Percentiles rank a stretch among this genome's conserved stretches.
These are phyloP conservation scores for Ehretia macrophylla DNA, from an alignment of 257 asterid genomes.

Conservation along the genomic window DNA sequence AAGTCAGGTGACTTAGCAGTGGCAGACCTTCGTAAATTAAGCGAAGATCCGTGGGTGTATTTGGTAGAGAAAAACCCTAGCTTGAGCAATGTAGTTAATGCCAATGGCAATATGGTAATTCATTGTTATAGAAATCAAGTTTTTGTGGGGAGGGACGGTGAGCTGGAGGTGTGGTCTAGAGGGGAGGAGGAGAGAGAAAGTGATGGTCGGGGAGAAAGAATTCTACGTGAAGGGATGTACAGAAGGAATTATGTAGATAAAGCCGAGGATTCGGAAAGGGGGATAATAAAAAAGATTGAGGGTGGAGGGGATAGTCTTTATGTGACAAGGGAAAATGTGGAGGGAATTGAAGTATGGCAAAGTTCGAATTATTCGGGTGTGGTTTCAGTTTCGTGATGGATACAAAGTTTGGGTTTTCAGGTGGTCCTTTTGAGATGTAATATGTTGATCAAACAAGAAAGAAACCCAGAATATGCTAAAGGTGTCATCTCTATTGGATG, in stretches of 20 bases:
- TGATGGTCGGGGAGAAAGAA: slow-evolving; percentile 17
- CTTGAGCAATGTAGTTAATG: slow-evolving; percentile 51
- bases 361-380: slow-evolving; percentile 59
- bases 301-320: slow-evolving; percentile 92
- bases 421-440: not conserved
- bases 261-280: slow-evolving; percentile 64
- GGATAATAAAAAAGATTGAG: slow-evolving; percentile 67
- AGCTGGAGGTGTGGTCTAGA: slow-evolving; percentile 88
- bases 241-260: slow-evolving; percentile 85
- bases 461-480: not conserved
- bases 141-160: slow-evolving; percentile 82
- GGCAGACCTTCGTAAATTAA: slow-evolving; percentile 72
- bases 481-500: not conserved
- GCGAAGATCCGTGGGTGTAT: slow-evolving; percentile 92
- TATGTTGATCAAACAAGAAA: not conserved
- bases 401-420: not conserved
- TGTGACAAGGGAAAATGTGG: slow-evolving; percentile 68
- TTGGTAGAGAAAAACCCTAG: slow-evolving; percentile 86
- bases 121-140: slow-evolving; percentile 74
- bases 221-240: slow-evolving; percentile 48
- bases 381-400: slow-evolving; percentile 38
- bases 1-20: slow-evolving; percentile 88
- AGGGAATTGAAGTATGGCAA: slow-evolving; percentile 97
- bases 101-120: slow-evolving; percentile 34
- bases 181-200: slow-evolving; percentile 32